Evolutionary conservation across 257 asterid genomes (phyloP).

Genomic region (Solanum raphanifolium): DNA sequence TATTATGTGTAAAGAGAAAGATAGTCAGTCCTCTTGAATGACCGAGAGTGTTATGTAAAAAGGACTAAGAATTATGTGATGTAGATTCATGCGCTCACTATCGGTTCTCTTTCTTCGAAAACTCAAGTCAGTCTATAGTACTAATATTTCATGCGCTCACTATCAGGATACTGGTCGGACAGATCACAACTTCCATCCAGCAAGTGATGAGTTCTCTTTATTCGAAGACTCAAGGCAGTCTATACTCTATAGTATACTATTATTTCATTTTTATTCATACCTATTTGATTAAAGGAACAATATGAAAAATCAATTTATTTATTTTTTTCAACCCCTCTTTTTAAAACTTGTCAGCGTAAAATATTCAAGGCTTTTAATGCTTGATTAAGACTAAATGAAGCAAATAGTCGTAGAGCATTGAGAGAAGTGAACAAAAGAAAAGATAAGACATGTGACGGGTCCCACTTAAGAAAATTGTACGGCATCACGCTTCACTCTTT

Average conservation of each 20-base stretch:
- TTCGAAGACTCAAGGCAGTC: background rate
- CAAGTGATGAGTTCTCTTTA: background rate
- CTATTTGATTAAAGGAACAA: background rate
- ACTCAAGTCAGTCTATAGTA: background rate
- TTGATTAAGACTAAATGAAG: background rate
- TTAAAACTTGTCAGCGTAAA: background rate
- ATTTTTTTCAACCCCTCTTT: background rate
- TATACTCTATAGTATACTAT: no score
- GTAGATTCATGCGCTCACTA: background rate
- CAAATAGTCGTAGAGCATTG: background rate
- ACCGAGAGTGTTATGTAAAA: no score
- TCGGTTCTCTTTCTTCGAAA: background rate
- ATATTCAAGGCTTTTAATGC: background rate
- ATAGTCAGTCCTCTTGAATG: background rate
- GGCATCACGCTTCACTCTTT: constrained; percentile 3
- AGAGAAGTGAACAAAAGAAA: background rate
- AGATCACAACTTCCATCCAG: no score
- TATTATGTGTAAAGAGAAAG: no score
- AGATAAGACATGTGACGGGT: background rate
- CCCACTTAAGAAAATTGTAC: background rate
- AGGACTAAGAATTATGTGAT: background rate
- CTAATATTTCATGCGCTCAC: background rate
- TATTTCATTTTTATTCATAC: no score
- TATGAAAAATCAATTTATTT: background rate
- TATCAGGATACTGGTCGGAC: background rate